These are phyloP conservation scores for Lonicera japonica DNA, from an alignment of 129 eudicot genomes.

Conservation along the genomic window DNA sequence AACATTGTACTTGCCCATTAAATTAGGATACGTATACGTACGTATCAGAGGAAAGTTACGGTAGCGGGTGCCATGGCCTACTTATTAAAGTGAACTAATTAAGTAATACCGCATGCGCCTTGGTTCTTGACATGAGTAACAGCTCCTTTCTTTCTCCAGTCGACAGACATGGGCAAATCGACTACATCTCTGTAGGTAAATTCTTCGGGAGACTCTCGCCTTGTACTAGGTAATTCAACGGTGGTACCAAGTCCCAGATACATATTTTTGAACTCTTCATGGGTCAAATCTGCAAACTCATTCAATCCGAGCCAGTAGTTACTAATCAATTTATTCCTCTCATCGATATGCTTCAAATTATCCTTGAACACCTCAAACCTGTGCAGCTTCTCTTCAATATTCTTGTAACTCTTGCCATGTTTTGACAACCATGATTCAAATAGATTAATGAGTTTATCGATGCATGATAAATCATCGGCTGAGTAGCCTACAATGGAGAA, in stretches of 20 bases:
- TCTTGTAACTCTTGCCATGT: slow-evolving; percentile 62
- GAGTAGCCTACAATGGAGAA: slow-evolving; percentile 82
- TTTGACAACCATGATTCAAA: slow-evolving; percentile 78
- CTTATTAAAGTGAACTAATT: neutral
- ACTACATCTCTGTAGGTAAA: slow-evolving; percentile 53
- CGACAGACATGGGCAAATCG: slow-evolving; percentile 74
- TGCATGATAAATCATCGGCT: slow-evolving; percentile 61
- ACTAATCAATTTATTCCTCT: slow-evolving; percentile 55
- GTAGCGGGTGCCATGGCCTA: neutral
- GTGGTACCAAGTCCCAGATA: slow-evolving; percentile 72
- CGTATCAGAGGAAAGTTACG: too few relatives aligned
- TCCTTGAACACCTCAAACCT: slow-evolving; percentile 92
- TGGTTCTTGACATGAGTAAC: slow-evolving; percentile 87
- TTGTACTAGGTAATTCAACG: slow-evolving; percentile 30
- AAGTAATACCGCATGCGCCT: slow-evolving; percentile 67
- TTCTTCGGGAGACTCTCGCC: slow-evolving; percentile 39
- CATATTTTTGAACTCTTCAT: slow-evolving; percentile 77
- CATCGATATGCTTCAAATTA: slow-evolving; percentile 85
- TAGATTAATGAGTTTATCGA: slow-evolving; percentile 51
- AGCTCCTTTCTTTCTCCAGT: slow-evolving; percentile 97
- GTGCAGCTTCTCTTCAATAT: slow-evolving; percentile 77
- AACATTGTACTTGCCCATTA: neutral
- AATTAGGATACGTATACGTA: too few relatives aligned
- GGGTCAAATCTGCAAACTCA: slow-evolving; percentile 88
- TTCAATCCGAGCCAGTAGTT: slow-evolving; percentile 92